Conservation (phyloP, 2,329 filamentous ascomycete genomes). For the Chalara sp. region DNA sequence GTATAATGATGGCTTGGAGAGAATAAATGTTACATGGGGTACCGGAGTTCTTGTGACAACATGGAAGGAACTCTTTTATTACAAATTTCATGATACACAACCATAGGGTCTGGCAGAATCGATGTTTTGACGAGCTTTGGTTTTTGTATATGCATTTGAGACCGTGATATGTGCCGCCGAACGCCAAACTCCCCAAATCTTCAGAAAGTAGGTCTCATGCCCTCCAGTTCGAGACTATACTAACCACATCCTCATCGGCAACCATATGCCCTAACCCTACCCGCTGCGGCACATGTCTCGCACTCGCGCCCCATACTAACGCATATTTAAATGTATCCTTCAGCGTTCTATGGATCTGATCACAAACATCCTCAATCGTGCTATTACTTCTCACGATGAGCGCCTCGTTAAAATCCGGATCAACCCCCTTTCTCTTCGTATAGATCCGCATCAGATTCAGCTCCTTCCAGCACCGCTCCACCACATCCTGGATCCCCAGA, state of each 20-base stretch:
- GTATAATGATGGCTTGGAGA: constrained; percentile 5
- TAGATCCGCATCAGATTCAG: constrained; percentile 85
- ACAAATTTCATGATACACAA: no score
- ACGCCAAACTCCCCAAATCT: no score
- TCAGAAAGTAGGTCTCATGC: no score
- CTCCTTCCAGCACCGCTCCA: constrained; percentile 94
- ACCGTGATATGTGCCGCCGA: no score
- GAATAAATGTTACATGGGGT: constrained; percentile 13
- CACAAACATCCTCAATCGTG: constrained; percentile 94
- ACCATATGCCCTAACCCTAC: constrained; percentile 83
- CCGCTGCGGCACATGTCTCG: constrained; percentile 87
- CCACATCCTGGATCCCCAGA: constrained; percentile 85
- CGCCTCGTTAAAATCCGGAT: constrained; percentile 85
- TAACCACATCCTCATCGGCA: constrained; percentile 61
- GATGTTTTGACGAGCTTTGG: no score
- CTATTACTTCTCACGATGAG: constrained; percentile 85
- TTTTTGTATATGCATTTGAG: no score
- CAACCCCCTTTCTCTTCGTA: constrained; percentile 90
- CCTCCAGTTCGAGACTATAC: constrained; percentile 42
- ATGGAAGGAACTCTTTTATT: no score
- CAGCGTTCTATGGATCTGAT: constrained; percentile 84
- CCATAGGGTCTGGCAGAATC: no score
- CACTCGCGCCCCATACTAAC: constrained; percentile 94
- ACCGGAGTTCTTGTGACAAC: constrained; percentile 12
- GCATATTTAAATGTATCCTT: constrained; percentile 99